Percentiles rank a stretch among this genome's conserved stretches.
Conservation (phyloP, 2,329 filamentous ascomycete species). For the Venturiaceae sp. region DNA sequence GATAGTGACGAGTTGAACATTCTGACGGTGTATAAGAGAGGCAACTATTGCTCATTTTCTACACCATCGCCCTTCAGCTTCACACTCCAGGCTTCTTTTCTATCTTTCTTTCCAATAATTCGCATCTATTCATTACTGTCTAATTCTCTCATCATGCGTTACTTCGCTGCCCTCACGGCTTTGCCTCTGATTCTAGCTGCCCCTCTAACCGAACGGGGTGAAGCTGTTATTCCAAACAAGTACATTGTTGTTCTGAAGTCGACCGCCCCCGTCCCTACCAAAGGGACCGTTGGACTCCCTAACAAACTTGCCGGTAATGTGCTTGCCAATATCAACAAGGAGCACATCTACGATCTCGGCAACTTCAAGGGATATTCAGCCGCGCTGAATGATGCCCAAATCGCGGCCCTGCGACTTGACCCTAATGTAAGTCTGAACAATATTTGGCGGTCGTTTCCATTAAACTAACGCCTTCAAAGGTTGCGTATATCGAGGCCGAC, state of each 20-base stretch:
- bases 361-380: slow-evolving; percentile 29
- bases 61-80: no score
- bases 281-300: neutral
- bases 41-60: no score
- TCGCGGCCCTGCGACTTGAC: slow-evolving; percentile 18
- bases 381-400: slow-evolving; percentile 21
- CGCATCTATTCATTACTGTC: neutral
- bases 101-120: no score
- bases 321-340: neutral
- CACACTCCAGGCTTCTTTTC: no score
- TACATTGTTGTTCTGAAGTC: slow-evolving; percentile 1
- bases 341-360: slow-evolving; percentile 28
- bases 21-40: no score
- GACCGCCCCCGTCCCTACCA: neutral
- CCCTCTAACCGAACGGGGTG: neutral
- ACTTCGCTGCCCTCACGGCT: neutral
- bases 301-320: neutral
- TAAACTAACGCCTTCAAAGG: neutral
- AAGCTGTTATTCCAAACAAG: neutral
- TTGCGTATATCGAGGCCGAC: slow-evolving; percentile 1
- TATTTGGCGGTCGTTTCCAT: neutral
- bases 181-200: neutral
- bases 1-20: no score
- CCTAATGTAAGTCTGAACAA: slow-evolving; percentile 20
- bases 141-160: neutral